A percentile compares a stretch with the other conserved stretches of the same genome.
Evolutionary conservation across 2,329 filamentous ascomycete genomes (phyloP).

Genomic region (Fusarium subtropicale): DNA sequence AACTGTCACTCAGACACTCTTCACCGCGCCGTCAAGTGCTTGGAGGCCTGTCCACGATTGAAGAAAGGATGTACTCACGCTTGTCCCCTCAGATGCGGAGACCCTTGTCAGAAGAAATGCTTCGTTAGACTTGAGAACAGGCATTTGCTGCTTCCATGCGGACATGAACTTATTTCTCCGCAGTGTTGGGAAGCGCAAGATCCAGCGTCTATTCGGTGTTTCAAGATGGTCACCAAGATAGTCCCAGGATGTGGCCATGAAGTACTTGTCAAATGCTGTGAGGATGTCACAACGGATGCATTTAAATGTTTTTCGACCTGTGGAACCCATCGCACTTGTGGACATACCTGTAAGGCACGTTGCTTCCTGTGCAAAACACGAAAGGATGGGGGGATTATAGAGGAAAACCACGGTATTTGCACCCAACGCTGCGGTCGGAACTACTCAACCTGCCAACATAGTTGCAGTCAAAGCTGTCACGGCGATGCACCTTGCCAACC

Average conservation of each 20-base stretch:
- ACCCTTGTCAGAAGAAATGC: background rate
- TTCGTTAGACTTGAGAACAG: background rate
- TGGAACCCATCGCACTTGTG: background rate
- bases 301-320: background rate
- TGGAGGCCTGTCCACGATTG: background rate
- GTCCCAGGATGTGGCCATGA: constrained; percentile 3
- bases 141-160: background rate
- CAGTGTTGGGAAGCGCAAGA: background rate
- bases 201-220: background rate
- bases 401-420: background rate
- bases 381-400: background rate
- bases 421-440: constrained; percentile 1
- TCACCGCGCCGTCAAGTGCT: background rate
- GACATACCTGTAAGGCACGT: background rate
- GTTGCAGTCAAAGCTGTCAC: background rate
- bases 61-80: background rate
- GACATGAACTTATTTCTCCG: background rate
- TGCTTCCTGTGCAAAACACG: constrained; percentile 4
- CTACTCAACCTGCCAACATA: background rate
- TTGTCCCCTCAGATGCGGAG: background rate
- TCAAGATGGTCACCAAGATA: background rate
- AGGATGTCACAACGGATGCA: background rate
- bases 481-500: background rate
- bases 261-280: background rate
- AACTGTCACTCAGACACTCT: constrained; percentile 3